These are phyloP conservation scores for Raddia distichophylla DNA, from an alignment of 176 grass and related monocot genomes.

Conservation along the genomic window DNA sequence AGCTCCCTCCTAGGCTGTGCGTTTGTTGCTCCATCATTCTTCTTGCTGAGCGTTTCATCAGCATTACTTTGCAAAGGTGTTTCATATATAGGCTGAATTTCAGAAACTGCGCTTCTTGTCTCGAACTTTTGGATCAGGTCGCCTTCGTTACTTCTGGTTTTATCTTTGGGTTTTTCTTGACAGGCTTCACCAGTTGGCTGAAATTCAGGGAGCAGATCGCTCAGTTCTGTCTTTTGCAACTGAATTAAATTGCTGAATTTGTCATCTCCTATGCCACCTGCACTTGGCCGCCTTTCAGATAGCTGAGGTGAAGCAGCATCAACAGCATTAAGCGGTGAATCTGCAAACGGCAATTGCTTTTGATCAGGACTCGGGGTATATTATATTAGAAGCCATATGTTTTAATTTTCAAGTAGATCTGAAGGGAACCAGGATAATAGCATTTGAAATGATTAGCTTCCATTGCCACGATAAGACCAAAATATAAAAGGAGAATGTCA, in stretches of 20 bases:
- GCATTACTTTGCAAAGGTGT: not conserved
- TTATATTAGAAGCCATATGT: constrained; percentile 15
- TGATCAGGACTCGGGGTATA: constrained; percentile 29
- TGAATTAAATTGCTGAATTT: constrained; percentile 15
- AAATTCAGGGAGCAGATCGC: not conserved
- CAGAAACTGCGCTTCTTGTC: constrained; percentile 37
- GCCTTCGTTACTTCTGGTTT: constrained; percentile 35
- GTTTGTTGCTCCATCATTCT: constrained; percentile 12
- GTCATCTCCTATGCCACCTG: not conserved
- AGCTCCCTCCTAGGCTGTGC: constrained; percentile 22
- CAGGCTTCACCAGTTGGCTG: not conserved
- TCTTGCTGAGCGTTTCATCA: constrained; percentile 25
- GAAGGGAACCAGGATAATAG: not conserved
- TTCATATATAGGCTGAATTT: constrained; percentile 48
- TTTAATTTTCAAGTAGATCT: not conserved
- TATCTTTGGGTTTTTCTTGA: constrained; percentile 24
- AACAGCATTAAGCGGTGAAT: constrained; percentile 27
- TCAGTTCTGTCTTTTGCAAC: constrained; percentile 19
- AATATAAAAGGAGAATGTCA: not conserved
- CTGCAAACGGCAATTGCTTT: constrained; percentile 36
- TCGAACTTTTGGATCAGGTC: constrained; percentile 40
- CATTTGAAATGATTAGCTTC: constrained; percentile 9
- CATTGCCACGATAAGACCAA: constrained; percentile 15
- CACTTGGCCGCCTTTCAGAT: not conserved
- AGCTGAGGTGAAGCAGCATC: constrained; percentile 1